These are phyloP conservation scores for Salix arbutifolia DNA, from an alignment of 345 rosid species.

Conservation along the genomic window DNA sequence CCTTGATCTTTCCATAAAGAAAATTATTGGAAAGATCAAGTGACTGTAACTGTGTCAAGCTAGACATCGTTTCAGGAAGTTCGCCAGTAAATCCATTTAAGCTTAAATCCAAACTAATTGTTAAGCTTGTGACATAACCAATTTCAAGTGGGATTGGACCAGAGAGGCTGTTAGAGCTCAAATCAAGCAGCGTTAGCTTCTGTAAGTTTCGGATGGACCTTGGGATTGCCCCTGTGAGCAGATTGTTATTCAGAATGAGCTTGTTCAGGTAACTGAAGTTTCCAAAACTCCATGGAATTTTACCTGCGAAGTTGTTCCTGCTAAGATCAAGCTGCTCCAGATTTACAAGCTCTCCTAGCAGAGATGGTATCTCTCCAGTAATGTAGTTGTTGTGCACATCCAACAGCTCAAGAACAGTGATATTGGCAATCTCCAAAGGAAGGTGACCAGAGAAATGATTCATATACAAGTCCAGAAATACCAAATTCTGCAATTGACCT, in stretches of 20 bases:
- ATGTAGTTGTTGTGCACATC: conserved; percentile 86
- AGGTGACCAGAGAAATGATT: conserved; percentile 79
- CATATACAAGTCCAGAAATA: conserved; percentile 86
- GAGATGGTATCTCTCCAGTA: conserved; percentile 68
- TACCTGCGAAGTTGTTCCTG: conserved; percentile 74
- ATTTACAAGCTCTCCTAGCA: conserved; percentile 85
- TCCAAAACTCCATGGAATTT: conserved; percentile 73
- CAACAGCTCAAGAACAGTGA: conserved; percentile 77
- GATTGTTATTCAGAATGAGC: conserved; percentile 86
- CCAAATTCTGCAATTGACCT: conserved; percentile 82
- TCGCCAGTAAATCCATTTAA: conserved; percentile 61
- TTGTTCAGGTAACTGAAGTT: conserved; percentile 87
- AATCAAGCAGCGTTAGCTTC: conserved; percentile 82
- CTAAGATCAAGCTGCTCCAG: conserved; percentile 96
- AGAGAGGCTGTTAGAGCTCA: conserved; percentile 72
- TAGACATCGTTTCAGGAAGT: conserved; percentile 59
- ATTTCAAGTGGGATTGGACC: conserved; percentile 72
- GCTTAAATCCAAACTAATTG: conserved; percentile 78
- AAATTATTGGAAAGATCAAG: conserved; percentile 77
- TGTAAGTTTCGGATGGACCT: conserved; percentile 52
- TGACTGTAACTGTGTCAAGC: conserved; percentile 78
- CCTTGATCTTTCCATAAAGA: conserved; percentile 59
- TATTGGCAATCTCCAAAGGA: conserved; percentile 68
- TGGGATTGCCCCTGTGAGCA: conserved; percentile 70
- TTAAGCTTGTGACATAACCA: conserved; percentile 71